Evolutionary conservation across 169 alveolate species (phyloP).

Genomic region (Plasmodium gaboni): DNA sequence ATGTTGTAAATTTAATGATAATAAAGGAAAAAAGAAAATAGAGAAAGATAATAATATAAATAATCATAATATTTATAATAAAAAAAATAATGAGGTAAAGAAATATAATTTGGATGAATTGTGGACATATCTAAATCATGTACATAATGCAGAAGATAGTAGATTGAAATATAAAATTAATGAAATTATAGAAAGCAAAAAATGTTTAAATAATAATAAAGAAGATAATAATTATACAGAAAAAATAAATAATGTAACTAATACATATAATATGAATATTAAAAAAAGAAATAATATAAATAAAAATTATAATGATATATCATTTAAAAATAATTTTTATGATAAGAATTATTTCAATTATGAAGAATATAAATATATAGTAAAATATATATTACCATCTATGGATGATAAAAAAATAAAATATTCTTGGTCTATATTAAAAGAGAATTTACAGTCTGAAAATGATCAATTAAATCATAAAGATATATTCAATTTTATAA

Average conservation of each 20-base stretch:
- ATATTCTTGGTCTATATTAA: constrained; percentile 52
- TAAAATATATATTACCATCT: constrained; percentile 54
- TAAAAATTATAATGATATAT: not conserved
- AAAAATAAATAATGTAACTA: not conserved
- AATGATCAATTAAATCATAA: constrained; percentile 32
- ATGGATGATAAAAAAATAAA: constrained; percentile 45
- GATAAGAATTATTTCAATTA: constrained; percentile 20
- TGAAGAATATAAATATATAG: constrained; percentile 56
- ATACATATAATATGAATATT: not conserved
- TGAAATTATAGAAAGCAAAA: constrained; percentile 24
- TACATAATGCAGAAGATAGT: constrained; percentile 50
- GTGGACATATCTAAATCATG: constrained; percentile 52
- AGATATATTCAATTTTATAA: constrained; percentile 22
- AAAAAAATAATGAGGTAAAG: constrained; percentile 12
- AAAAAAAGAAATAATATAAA: not conserved
- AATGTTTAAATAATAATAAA: not conserved
- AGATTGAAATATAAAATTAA: constrained; percentile 34
- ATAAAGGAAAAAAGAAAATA: constrained; percentile 45
- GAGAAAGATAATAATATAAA: not conserved
- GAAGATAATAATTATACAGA: not conserved
- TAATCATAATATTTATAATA: constrained; percentile 8
- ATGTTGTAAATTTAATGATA: constrained; percentile 58
- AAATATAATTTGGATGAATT: constrained; percentile 32
- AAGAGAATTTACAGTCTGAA: constrained; percentile 28
- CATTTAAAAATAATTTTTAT: not conserved